Evolutionary conservation across 2,329 filamentous ascomycete species (phyloP).

Genomic region (Nemania bipapillata): DNA sequence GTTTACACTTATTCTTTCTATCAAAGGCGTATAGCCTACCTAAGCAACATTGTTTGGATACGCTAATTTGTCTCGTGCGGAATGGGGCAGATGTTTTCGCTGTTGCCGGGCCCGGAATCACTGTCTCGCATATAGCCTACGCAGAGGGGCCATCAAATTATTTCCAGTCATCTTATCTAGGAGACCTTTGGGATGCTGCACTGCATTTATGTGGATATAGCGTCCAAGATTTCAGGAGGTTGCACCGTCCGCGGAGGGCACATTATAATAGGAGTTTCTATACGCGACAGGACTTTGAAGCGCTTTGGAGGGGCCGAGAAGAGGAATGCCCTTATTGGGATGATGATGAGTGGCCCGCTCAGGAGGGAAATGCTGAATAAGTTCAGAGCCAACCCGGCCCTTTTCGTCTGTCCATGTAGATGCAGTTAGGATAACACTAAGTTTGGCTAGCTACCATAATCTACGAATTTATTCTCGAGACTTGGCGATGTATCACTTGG

Average conservation of each 20-base stretch:
- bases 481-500: too few relatives aligned
- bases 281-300: slow-evolving; percentile 20
- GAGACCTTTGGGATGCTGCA: slow-evolving; percentile 23
- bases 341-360: not conserved
- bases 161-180: slow-evolving; percentile 19
- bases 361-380: not conserved
- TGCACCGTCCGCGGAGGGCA: not conserved
- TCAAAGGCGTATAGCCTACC: not conserved
- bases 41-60: not conserved
- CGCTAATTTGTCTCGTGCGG: slow-evolving; percentile 2
- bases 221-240: slow-evolving; percentile 7
- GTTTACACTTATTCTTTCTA: slow-evolving; percentile 17
- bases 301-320: slow-evolving; percentile 25
- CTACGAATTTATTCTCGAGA: too few relatives aligned
- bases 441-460: too few relatives aligned
- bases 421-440: too few relatives aligned
- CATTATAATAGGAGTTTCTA: slow-evolving; percentile 14
- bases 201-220: slow-evolving; percentile 15
- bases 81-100: slow-evolving; percentile 11
- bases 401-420: too few relatives aligned
- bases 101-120: not conserved
- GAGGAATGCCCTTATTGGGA: slow-evolving; percentile 20
- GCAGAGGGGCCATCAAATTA: not conserved
- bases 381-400: too few relatives aligned
- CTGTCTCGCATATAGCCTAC: slow-evolving; percentile 24